A percentile compares a stretch with the other conserved stretches of the same genome.
phyloP scores from a whole-genome alignment of 2,329 filamentous ascomycete species.

The Ophiostoma montium region DNA sequence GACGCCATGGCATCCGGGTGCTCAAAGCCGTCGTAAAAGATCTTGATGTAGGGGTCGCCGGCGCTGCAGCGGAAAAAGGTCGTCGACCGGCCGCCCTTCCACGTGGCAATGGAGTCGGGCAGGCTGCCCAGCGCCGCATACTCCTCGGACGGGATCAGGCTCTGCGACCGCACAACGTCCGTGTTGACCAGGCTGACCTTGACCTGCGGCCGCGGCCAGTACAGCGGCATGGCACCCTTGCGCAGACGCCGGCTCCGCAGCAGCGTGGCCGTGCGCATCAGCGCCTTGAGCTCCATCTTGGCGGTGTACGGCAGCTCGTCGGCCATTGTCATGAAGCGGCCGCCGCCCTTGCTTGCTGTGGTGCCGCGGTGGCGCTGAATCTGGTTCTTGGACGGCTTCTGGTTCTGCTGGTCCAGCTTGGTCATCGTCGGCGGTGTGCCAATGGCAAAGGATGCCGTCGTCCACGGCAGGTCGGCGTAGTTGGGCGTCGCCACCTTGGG shows the following conservation, averaged over 20 bases:
- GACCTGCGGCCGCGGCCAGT: conserved; percentile 28
- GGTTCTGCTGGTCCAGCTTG: neutral
- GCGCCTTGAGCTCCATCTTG: conserved; percentile 32
- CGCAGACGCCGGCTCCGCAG: conserved; percentile 28
- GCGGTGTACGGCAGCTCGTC: conserved; percentile 27
- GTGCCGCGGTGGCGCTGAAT: no score
- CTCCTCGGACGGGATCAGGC: neutral
- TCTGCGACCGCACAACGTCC: neutral
- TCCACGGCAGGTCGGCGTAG: conserved; percentile 3
- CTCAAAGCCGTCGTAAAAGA: conserved; percentile 20
- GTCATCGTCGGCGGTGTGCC: conserved; percentile 18
- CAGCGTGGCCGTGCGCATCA: conserved; percentile 34
- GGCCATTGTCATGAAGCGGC: conserved; percentile 29
- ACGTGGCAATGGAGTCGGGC: neutral
- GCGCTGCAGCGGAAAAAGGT: conserved; percentile 21
- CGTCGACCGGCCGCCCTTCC: neutral
- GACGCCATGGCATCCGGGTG: neutral
- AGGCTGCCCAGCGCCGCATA: neutral
- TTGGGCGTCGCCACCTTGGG: neutral
- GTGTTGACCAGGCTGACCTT: conserved; percentile 22
- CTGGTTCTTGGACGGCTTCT: no score
- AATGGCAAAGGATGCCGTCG: conserved; percentile 18
- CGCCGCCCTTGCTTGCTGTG: no score
- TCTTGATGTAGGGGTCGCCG: conserved; percentile 37
- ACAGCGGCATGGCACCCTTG: conserved; percentile 36